These are phyloP conservation scores for Cutaneotrichosporon cyanovorans DNA, from an alignment of 1,284 basidiomycete species.

Conservation along the genomic window DNA sequence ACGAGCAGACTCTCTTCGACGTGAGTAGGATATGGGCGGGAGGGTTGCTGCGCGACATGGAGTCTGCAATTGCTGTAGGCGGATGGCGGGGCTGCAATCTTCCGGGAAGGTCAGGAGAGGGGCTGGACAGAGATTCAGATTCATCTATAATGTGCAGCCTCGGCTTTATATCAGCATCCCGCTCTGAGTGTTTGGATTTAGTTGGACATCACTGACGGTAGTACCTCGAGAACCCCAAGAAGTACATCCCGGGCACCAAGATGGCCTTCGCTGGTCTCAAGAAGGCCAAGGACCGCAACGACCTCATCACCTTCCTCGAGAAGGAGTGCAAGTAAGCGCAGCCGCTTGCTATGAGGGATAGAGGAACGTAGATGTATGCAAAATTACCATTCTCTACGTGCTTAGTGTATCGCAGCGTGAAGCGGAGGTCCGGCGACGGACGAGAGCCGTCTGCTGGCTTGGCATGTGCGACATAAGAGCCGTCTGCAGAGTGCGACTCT, in stretches of 20 bases:
- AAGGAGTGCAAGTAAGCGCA: conserved; percentile 23
- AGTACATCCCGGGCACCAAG: conserved; percentile 91
- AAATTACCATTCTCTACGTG: background rate
- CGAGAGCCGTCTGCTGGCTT: too few relatives aligned
- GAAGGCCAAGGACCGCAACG: conserved; percentile 92
- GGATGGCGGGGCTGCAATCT: too few relatives aligned
- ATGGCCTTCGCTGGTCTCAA: conserved; percentile 97
- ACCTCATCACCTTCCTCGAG: conserved; percentile 52
- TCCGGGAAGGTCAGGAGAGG: background rate
- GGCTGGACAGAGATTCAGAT: too few relatives aligned
- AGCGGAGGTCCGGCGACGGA: too few relatives aligned
- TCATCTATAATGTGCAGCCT: background rate
- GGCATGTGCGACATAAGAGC: too few relatives aligned
- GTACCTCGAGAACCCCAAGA: conserved; percentile 23
- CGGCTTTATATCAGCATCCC: too few relatives aligned
- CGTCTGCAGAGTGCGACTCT: too few relatives aligned
- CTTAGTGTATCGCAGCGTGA: too few relatives aligned
- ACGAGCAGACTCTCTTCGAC: conserved; percentile 41
- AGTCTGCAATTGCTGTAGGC: background rate
- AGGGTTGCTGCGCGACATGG: background rate
- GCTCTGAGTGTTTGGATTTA: too few relatives aligned
- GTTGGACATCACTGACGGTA: conserved; percentile 3
- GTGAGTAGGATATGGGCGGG: conserved; percentile 14
- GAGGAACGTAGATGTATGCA: conserved; percentile 5
- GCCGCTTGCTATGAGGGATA: background rate